Evolutionary conservation across 345 rosid species (phyloP), one percentile per base, ranked within the genome.

Genomic region (Acer campestre): DNA sequence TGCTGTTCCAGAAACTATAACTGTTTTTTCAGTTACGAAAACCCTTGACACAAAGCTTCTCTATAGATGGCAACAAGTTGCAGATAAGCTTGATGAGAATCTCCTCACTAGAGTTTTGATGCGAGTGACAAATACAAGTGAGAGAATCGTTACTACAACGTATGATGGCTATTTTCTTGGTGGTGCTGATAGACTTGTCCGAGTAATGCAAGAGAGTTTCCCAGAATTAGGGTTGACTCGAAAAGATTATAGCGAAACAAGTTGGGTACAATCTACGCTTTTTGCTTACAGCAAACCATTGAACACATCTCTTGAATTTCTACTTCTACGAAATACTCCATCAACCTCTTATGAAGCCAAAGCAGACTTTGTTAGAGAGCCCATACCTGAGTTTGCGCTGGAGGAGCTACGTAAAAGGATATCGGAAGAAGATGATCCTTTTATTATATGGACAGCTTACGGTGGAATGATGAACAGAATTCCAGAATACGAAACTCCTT

Each of bases 391-490:
- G 31, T 27, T 74, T 0, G 91, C 68, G 17, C 80, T 89, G 1
- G 83, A 86, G 46, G 88, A 87, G 64, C 71, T 91, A 1, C 89
- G 89, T 84, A 67, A 75, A 69, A 88, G 86, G 68, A 12, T 90
- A 6, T 7, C 85, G 2, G 58, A 87, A 69, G 97, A 90, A 51
- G 97, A 88, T 3, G 17, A 18, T 7, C 89, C 94, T 0, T 18
- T 87, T 71, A 83, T 86, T 90, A 85, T 88, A 73, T 90, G 88
- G 92, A 90, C 76, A 10, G 91, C 97, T 3, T 90, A 86, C 17
- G 97, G 98, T 1, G 98, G 97, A 70, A 86, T 82, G 91, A 93
- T 87, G 94, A 77, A 78, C 23, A 78, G 71, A 17, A 88, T 92
- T 67, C 65, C 86, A 0, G 95, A 82, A 46, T 82, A 90, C 0